A percentile compares a stretch with the other conserved stretches of the same genome.
Conservation (phyloP, 495 filamentous ascomycete genomes). For the Lepraria neglecta region DNA sequence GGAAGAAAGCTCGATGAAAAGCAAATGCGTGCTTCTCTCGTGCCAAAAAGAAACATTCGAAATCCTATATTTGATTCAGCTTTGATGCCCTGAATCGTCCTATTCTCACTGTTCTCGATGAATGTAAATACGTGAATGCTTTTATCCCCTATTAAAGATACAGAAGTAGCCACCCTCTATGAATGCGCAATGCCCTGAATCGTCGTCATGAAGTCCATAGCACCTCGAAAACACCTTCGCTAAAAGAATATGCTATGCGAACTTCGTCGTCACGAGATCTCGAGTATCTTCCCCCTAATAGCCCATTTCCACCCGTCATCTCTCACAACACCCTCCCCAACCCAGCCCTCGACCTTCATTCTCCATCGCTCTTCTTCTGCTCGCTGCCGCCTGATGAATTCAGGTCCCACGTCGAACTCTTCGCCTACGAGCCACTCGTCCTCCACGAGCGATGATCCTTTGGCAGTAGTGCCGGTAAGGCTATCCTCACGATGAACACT, state of each 20-base stretch:
- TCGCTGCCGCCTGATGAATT: slow-evolving; percentile 80
- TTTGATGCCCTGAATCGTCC: no score
- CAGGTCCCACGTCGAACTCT: slow-evolving; percentile 95
- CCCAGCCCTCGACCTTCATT: slow-evolving; percentile 75
- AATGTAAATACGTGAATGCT: no score
- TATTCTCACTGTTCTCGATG: no score
- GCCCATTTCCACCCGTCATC: slow-evolving; percentile 51
- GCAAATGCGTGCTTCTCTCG: no score
- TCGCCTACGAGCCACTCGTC: slow-evolving; percentile 85
- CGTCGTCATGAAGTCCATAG: no score
- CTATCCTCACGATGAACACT: slow-evolving; percentile 35
- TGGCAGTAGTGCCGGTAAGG: slow-evolving; percentile 35
- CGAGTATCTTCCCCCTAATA: slow-evolving; percentile 36
- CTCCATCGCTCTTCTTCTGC: slow-evolving; percentile 91
- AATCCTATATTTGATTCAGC: no score
- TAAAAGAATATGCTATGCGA: no score
- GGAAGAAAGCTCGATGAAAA: no score
- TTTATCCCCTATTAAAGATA: no score
- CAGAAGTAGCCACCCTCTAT: no score
- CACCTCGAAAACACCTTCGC: no score
- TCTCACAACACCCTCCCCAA: slow-evolving; percentile 39
- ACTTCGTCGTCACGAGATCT: slow-evolving; percentile 1
- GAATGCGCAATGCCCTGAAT: neutral
- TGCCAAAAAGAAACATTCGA: no score
- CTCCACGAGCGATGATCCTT: slow-evolving; percentile 35